Evolutionary conservation across 169 alveolate species (phyloP), one percentile per base, ranked within the genome.

Genomic region (Babesia ovata): DNA sequence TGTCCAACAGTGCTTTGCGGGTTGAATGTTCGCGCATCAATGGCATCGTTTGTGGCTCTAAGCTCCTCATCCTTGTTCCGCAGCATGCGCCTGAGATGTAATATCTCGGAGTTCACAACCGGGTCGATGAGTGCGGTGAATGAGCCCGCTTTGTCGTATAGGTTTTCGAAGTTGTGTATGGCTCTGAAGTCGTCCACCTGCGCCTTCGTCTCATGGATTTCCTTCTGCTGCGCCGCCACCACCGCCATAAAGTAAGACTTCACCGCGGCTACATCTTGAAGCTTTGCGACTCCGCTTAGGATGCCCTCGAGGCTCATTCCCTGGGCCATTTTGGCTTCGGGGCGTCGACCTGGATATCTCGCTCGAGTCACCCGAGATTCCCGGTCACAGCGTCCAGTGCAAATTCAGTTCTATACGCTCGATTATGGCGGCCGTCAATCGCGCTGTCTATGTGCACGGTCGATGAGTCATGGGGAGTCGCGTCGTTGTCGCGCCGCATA

Each of bases 151-250:
- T 58, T 57, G 14, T 54, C 61, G 53, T 71, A 59, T 11, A 60
- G 49, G 26, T 50, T 21, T 4, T 77, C 60, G 59, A 67, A 52
- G 28, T 70, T 70, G 52, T 77, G 67, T 28, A 67, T n/a, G 17
- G 61, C 53, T 8, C 88, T 58, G 63, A 81, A 71, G 54, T 81
- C 88, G n/a, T 52, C 60, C 13, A 81, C 73, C 33, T 44, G 13
- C 21, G 69, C 71, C 66, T 74, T 81, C 36, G 85, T 81, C 13
- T 66, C 63, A 39, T 63, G 85, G 1, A 81, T 10, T 63, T 81
- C 88, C 56, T 81, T 53, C 39, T 81, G 88, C 45, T 60, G 65
- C 24, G 78, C 73, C 8, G 85, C 36, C 11, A 81, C 50, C 19
- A 73, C 52, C 8, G 88, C 48, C 44, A 75, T 26, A 14, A 60